Conservation (phyloP, 2,329 filamentous ascomycete genomes). For the Ascocoryne sarcoides region DNA sequence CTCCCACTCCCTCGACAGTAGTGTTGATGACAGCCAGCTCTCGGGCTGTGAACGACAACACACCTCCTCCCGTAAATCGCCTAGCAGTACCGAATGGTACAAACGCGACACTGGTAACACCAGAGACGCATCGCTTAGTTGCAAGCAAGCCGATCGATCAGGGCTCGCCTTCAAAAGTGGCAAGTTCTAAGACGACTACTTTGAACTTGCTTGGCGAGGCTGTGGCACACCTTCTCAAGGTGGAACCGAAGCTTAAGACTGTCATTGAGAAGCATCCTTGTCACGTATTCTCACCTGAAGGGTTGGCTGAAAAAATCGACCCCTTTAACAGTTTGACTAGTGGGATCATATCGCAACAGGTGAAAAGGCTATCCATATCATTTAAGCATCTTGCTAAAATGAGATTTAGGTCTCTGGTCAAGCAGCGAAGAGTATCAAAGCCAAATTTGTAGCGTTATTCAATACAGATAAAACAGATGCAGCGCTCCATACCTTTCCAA, state of each 20-base stretch:
- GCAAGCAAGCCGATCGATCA: conserved; percentile 40
- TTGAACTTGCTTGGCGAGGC: conserved; percentile 67
- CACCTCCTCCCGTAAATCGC: conserved; percentile 32
- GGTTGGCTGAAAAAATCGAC: conserved; percentile 76
- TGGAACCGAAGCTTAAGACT: conserved; percentile 63
- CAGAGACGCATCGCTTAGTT: conserved; percentile 56
- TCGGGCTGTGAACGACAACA: conserved; percentile 32
- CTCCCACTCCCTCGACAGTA: conserved; percentile 41
- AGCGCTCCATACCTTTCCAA: conserved; percentile 50
- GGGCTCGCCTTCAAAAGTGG: conserved; percentile 47
- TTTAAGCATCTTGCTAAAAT: neutral
- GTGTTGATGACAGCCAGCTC: conserved; percentile 36
- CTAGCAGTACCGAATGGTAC: conserved; percentile 55
- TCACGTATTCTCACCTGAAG: conserved; percentile 69
- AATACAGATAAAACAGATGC: conserved; percentile 29
- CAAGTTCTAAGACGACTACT: conserved; percentile 40
- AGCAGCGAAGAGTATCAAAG: conserved; percentile 81
- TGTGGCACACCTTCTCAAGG: conserved; percentile 60
- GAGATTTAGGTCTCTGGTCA: conserved; percentile 65
- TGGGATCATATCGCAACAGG: conserved; percentile 89
- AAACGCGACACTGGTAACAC: conserved; percentile 64
- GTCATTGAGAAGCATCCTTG: conserved; percentile 71
- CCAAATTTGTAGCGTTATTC: conserved; percentile 74
- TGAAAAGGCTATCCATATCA: conserved; percentile 19
- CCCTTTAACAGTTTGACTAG: conserved; percentile 77